Base-by-base conservation (phyloP, 2,329 filamentous ascomycete species). In the Sporothrix dimorphospora region DNA sequence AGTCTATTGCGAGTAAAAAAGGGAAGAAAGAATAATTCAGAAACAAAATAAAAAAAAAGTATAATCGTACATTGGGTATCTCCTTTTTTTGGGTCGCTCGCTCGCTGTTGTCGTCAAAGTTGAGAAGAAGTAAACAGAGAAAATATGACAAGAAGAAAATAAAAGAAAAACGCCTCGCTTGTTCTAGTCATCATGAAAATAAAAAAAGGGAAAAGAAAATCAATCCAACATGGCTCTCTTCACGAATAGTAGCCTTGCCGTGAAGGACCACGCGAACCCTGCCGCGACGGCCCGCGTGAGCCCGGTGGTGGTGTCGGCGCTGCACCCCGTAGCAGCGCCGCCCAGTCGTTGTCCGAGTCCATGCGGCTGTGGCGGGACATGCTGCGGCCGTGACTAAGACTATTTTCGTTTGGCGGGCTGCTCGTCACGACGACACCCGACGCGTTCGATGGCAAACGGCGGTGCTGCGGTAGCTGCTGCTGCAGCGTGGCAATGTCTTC, bases 401-500 rank as follows among this genome's bases (percentile, higher is more conserved):
- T n/a, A 34, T 11, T 8, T 4, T 61, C n/a, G 8, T 61, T 40
- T 8, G 57, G 21, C 7, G n/a, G 8, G 12, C 30, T 19, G 24
- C 40, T 65, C 12, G 24, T 51, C 38, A 30, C 27, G 4, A 30
- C 24, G 5, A 51, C 40, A 9, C 53, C 53, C 2, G 68, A 70
- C 8, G 55, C 55, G 14, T 42, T 38, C 14, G 68, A 70, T 2
- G 68, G 68, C 19, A 51, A 19, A 1, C 68, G 68, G 2, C 40
- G 53, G 55, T 55, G 69, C 68, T 63, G 40, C 3, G 40, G 61
- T 11, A 30, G 61, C 12, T 71, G 75, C 38, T 73, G 73, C 11
- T 76, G 73, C 16, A 78, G 38, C 30, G 79, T 75, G 21, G 76
- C 72, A 53, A 77, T 78, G 53, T 78, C 76, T 75, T 81, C 80